phyloP scores from a whole-genome alignment of 345 rosid species.

The Boechera stricta region DNA sequence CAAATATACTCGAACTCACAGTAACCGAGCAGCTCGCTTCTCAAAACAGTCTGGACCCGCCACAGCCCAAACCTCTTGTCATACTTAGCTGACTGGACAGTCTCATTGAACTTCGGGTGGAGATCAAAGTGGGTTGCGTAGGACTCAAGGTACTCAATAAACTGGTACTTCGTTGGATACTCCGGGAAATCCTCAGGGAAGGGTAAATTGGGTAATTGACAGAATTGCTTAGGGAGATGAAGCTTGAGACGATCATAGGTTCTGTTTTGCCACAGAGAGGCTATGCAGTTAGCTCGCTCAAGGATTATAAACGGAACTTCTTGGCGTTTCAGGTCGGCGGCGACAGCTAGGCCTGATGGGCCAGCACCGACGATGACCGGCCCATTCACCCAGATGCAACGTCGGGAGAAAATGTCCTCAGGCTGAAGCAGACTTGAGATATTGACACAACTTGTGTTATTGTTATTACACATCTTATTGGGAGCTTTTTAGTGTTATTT shows the following conservation, averaged over 20 bases:
- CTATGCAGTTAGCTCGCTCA: conserved; percentile 76
- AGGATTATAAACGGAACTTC: conserved; percentile 79
- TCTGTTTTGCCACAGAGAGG: conserved; percentile 81
- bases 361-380: conserved; percentile 90
- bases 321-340: conserved; percentile 58
- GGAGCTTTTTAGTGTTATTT: conserved; percentile 9
- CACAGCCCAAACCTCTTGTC: conserved; percentile 69
- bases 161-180: conserved; percentile 74
- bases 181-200: conserved; percentile 70
- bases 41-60: conserved; percentile 62
- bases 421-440: conserved; percentile 49
- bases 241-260: conserved; percentile 86
- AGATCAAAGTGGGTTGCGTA: conserved; percentile 67
- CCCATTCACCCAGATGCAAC: conserved; percentile 83
- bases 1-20: conserved; percentile 71
- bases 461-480: conserved; percentile 11
- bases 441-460: conserved; percentile 40
- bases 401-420: conserved; percentile 45
- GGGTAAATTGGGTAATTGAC: conserved; percentile 66
- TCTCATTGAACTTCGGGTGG: conserved; percentile 65
- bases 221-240: conserved; percentile 82
- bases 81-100: conserved; percentile 70
- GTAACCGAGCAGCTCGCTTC: conserved; percentile 24
- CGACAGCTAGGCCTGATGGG: conserved; percentile 79
- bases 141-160: conserved; percentile 68